Conservation (phyloP, 495 filamentous ascomycete genomes). For the Apodospora peruviana region DNA sequence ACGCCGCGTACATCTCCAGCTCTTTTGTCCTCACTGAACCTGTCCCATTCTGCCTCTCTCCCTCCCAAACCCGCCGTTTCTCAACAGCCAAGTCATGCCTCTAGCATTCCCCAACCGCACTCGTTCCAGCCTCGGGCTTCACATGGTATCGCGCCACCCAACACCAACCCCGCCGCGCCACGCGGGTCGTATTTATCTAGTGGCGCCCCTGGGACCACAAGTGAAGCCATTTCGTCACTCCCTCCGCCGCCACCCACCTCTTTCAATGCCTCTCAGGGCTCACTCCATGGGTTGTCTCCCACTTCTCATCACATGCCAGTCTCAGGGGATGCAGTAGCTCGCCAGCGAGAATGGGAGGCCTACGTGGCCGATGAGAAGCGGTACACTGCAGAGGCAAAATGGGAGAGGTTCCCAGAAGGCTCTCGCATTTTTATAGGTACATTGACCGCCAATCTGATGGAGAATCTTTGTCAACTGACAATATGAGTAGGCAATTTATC, state of each 20-base stretch:
- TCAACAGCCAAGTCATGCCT: slow-evolving; percentile 24
- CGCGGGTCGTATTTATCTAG: slow-evolving; percentile 42
- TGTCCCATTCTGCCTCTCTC: slow-evolving; percentile 43
- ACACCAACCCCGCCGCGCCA: slow-evolving; percentile 39
- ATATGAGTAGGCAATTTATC: slow-evolving; percentile 75
- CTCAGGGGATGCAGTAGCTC: slow-evolving; percentile 6
- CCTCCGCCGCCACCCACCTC: slow-evolving; percentile 52
- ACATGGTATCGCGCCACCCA: slow-evolving; percentile 40
- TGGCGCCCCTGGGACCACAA: slow-evolving; percentile 48
- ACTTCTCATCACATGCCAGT: slow-evolving; percentile 39
- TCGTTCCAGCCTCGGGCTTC: slow-evolving; percentile 16
- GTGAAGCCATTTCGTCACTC: slow-evolving; percentile 47
- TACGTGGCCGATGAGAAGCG: slow-evolving; percentile 73
- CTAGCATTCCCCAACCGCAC: slow-evolving; percentile 48
- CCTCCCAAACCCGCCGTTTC: slow-evolving; percentile 49
- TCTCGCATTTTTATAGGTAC: slow-evolving; percentile 89
- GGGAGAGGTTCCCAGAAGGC: slow-evolving; percentile 84
- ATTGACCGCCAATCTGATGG: slow-evolving; percentile 23
- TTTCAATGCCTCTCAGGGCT: slow-evolving; percentile 30
- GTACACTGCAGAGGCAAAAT: slow-evolving; percentile 44
- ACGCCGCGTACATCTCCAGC: slow-evolving; percentile 28
- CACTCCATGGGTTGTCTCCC: slow-evolving; percentile 4
- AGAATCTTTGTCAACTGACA: neutral
- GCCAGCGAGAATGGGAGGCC: slow-evolving; percentile 69
- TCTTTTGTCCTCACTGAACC: slow-evolving; percentile 35